Base-by-base conservation (phyloP, 768 basidiomycete genomes). In the Wakefieldia striispora region DNA sequence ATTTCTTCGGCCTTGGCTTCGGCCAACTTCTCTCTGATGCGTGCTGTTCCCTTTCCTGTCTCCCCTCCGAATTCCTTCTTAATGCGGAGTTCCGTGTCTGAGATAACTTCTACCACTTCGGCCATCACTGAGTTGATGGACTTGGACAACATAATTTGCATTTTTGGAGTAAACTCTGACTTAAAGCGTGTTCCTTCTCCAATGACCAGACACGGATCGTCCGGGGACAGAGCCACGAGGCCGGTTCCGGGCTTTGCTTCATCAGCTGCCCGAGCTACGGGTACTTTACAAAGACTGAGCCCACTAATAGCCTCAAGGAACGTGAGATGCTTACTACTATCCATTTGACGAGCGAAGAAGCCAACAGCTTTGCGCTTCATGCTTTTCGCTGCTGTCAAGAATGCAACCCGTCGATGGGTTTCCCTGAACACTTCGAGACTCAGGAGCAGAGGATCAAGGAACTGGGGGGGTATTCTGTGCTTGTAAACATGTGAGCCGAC, bases 201-300 rank as follows among this genome's bases (percentile, higher is more conserved):
- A 16, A 86, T 67, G 24, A 99, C 75, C n/a, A 89, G 70, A 58
- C 83, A 84, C 1, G 94, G 83, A 65, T 97, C 93, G 26, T 84
- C 76, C 9, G 75, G 71, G 6, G 90, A 88, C 42, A 95, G 70
- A 54, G 74, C 74, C 36, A 98, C 72, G 29, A 75, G 71, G 19
- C 97, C 97, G 5, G 72, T 74, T 8, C 92, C 95, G 17, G 83
- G 69, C 60, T 77, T 85, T 17, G 91, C 90, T 46, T 80, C 77
- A 65, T 99, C 97, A 17, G 86, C 88, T 40, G 97, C 95, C 50
- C 97, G 88, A 31, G 83, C 81, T 44, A 98, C 95, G 46, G 97
- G 93, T 55, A 99, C 95, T 97, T 61, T 16, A 24, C 40, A 51
- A 33, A 34, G 36, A 19, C 4, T 60, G 42, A 54, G 63, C 37